Evolutionary conservation across 768 basidiomycete genomes (phyloP).

Genomic region (Trametes gibbosa): DNA sequence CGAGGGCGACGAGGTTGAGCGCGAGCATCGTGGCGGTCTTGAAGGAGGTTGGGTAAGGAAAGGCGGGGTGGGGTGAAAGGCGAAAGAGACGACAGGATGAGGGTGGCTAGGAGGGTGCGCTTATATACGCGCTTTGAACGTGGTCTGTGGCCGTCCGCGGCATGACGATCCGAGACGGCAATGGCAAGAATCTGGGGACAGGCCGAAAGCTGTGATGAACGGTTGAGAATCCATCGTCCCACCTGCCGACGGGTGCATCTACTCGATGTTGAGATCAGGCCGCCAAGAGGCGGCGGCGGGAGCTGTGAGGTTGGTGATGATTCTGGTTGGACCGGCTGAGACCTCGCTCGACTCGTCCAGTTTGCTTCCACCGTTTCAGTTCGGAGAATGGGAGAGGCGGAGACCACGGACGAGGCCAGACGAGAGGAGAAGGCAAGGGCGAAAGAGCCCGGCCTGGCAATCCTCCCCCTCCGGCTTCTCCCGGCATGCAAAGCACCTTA

Average conservation of each 20-base stretch:
- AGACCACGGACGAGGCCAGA: neutral
- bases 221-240: neutral
- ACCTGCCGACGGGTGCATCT: neutral
- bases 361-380: neutral
- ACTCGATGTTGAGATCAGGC: no score
- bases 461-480: no score
- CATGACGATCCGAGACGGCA: neutral
- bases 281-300: neutral
- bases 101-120: neutral
- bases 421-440: neutral
- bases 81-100: neutral
- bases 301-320: neutral
- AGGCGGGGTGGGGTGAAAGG: neutral
- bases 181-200: neutral
- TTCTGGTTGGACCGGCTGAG: neutral
- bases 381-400: neutral
- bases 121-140: neutral
- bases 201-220: neutral
- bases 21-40: conserved; percentile 17
- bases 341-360: neutral
- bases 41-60: neutral
- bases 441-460: neutral
- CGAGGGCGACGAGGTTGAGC: conserved; percentile 6
- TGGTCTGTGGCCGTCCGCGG: neutral
- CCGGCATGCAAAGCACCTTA: no score